Conservation (phyloP, 208 protist species). For the Leishmania mexicana region DNA sequence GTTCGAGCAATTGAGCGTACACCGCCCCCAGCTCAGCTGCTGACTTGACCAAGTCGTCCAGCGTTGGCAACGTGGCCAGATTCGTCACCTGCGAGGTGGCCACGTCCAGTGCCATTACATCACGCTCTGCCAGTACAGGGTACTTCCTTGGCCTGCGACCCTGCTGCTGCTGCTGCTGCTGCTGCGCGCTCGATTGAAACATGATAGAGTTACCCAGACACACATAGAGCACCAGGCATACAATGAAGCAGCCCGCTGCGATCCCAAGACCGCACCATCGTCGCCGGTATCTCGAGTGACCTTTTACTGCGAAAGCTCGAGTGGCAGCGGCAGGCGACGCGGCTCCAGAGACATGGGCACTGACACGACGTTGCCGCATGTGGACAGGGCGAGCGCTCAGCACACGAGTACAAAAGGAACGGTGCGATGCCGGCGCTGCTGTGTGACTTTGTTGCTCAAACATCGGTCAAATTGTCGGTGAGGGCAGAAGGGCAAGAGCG, state of each 20-base stretch:
- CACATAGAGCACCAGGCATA: constrained; percentile 15
- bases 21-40: constrained; percentile 21
- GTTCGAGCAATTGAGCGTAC: constrained; percentile 25
- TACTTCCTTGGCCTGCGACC: background rate
- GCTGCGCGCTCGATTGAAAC: background rate
- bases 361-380: background rate
- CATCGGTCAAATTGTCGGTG: background rate
- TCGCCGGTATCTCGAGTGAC: background rate
- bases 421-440: background rate
- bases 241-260: constrained; percentile 15
- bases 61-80: constrained; percentile 17
- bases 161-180: background rate
- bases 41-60: constrained; percentile 28
- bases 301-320: background rate
- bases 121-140: constrained; percentile 23
- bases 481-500: background rate
- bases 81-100: constrained; percentile 22
- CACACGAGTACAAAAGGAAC: background rate
- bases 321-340: background rate
- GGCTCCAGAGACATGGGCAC: background rate
- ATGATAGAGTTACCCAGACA: background rate
- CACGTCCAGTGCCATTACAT: constrained; percentile 20
- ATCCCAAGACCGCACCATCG: constrained; percentile 13
- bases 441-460: background rate
- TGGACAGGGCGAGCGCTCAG: background rate